Conservation (phyloP, 352 stramenopile species). For the Pseudoperonospora humuli region DNA sequence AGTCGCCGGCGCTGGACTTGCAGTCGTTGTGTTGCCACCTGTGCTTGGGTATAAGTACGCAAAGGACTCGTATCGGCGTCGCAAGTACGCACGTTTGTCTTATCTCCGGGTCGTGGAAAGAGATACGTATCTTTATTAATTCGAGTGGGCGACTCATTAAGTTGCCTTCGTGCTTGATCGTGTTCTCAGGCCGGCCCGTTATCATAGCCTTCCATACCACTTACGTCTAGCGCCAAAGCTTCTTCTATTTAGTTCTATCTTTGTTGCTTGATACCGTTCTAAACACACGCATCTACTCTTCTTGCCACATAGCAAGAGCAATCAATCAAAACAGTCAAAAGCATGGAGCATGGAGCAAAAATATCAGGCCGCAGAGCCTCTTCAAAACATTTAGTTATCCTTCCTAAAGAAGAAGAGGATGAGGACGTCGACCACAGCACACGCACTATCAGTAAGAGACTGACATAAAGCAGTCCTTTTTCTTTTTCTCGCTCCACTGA, state of each 20-base stretch:
- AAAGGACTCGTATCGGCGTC: slow-evolving; percentile 36
- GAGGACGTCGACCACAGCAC: not conserved
- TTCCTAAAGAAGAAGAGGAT: slow-evolving; percentile 7
- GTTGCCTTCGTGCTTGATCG: not conserved
- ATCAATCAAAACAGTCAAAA: not conserved
- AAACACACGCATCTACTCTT: slow-evolving; percentile 9
- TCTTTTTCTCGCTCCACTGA: slow-evolving; percentile 9
- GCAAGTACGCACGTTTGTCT: slow-evolving; percentile 32
- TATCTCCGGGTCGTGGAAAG: slow-evolving; percentile 22
- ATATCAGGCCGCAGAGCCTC: slow-evolving; percentile 13
- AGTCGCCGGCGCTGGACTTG: slow-evolving; percentile 49
- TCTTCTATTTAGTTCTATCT: too few relatives aligned
- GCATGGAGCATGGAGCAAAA: slow-evolving; percentile 10
- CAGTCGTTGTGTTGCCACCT: slow-evolving; percentile 57
- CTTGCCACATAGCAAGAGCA: not conserved
- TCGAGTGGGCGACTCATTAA: not conserved
- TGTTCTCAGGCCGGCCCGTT: not conserved
- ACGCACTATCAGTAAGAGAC: not conserved
- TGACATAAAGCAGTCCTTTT: not conserved
- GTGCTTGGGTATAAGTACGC: slow-evolving; percentile 55
- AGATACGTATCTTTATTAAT: slow-evolving; percentile 25
- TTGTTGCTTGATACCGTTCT: slow-evolving; percentile 14
- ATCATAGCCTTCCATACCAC: too few relatives aligned
- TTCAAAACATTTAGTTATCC: slow-evolving; percentile 28
- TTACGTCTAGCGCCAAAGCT: too few relatives aligned